phyloP scores from a whole-genome alignment of 139 green algal species.

The Chlorella sp. region DNA sequence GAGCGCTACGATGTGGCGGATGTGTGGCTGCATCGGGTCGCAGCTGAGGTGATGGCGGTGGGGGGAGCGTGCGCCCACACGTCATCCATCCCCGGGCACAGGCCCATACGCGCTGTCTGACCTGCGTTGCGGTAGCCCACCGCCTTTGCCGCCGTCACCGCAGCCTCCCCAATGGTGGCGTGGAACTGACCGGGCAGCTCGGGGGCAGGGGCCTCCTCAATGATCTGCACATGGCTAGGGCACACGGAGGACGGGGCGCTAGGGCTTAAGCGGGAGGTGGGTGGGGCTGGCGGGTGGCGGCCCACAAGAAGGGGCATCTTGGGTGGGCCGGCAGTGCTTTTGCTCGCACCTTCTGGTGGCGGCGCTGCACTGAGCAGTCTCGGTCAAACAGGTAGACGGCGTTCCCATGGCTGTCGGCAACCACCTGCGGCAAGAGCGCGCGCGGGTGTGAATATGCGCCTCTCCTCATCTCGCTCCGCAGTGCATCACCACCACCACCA shows the following conservation, averaged over 20 bases:
- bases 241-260: too few relatives aligned
- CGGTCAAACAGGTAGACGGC: conserved; percentile 75
- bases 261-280: too few relatives aligned
- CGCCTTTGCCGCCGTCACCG: conserved; percentile 75
- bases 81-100: background rate
- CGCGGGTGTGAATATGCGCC: background rate
- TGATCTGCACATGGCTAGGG: conserved; percentile 48
- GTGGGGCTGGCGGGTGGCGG: too few relatives aligned
- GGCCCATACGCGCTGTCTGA: background rate
- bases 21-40: too few relatives aligned
- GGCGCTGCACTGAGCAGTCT: conserved; percentile 78
- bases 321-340: too few relatives aligned
- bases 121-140: conserved; percentile 74
- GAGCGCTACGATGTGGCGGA: too few relatives aligned
- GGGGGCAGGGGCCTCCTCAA: conserved; percentile 79
- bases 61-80: too few relatives aligned
- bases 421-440: conserved; percentile 43
- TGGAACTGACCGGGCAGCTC: conserved; percentile 43
- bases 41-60: too few relatives aligned
- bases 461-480: too few relatives aligned
- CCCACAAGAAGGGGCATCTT: too few relatives aligned
- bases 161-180: conserved; percentile 56
- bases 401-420: conserved; percentile 66
- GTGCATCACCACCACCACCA: too few relatives aligned
- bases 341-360: conserved; percentile 70